A percentile compares a stretch with the other conserved stretches of the same genome.
Conservation (phyloP, 2,329 filamentous ascomycete genomes). For the Aphanocladium album region DNA sequence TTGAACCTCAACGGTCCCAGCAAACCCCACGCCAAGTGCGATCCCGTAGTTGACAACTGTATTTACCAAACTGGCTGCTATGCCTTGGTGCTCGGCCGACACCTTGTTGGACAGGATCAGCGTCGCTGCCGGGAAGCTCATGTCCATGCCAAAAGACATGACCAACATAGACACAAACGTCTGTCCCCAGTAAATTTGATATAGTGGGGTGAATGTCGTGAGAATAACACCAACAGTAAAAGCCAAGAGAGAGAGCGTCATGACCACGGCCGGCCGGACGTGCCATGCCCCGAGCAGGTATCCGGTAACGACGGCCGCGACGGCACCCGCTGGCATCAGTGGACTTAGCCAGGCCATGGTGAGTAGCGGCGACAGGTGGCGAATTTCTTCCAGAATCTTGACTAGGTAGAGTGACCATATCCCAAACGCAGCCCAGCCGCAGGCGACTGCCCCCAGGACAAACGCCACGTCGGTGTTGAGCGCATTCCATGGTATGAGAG, state of each 20-base stretch:
- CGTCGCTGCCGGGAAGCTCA: constrained; percentile 55
- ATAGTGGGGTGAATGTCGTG: constrained; percentile 39
- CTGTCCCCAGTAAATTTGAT: constrained; percentile 57
- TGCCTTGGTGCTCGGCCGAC: constrained; percentile 34
- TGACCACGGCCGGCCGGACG: constrained; percentile 28
- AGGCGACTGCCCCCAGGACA: constrained; percentile 45
- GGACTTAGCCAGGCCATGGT: constrained; percentile 35
- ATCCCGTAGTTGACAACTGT: constrained; percentile 62
- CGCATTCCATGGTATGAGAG: constrained; percentile 50
- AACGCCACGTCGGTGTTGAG: constrained; percentile 41
- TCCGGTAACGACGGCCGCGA: constrained; percentile 37
- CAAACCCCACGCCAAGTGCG: constrained; percentile 56
- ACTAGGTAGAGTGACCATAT: constrained; percentile 43
- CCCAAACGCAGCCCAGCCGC: constrained; percentile 46
- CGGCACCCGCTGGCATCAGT: constrained; percentile 32
- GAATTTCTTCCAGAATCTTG: constrained; percentile 38
- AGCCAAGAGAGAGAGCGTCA: constrained; percentile 35
- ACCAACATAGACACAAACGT: constrained; percentile 52
- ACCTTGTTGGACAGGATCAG: constrained; percentile 50
- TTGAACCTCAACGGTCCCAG: constrained; percentile 51
- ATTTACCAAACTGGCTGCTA: constrained; percentile 45
- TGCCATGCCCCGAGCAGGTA: constrained; percentile 29
- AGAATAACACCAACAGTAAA: constrained; percentile 36
- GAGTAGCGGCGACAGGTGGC: constrained; percentile 34
- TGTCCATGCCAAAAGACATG: constrained; percentile 57